Evolutionary conservation across 2,329 filamentous ascomycete species (phyloP), one percentile per base, ranked within the genome.

Genomic region (Diaporthe longicolla): DNA sequence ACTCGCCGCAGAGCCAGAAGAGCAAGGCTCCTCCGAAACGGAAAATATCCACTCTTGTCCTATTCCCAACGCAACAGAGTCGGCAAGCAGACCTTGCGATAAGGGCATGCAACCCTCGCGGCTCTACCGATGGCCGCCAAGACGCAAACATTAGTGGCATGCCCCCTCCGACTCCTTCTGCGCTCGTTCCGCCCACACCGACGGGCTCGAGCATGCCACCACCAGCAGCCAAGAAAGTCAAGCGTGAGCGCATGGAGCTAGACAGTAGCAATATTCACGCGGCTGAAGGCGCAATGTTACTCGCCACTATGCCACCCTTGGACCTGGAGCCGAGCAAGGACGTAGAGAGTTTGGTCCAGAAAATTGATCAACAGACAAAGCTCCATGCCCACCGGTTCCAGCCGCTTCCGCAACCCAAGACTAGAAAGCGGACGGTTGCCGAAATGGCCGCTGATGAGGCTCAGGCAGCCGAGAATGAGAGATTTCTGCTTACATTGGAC

Each of bases 381-480:
- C 87, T 89, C 24, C 87, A 96, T 78, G 88, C 90, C 26, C 94
- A 97, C 81, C 93, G 95, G 9, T 91, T 95, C 72, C 90, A 93
- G 66, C 87, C 91, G 57, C 92, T 95, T 13, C 96, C 97, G 0
- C 90, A 93, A 75, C 95, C 95, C 4, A 98, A 98, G 87, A 93
- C 92, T 10, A 89, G 97, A 73, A 98, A 99, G 87, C 92, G 96
- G 76, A 99, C 97, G 0, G 93, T 97, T 24, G 97, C 97, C 11
- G 96, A 99, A 81, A 91, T 98, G 86, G 97, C 95, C 11, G 96
- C 96, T 10, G 97, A 99, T 80, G 95, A 99, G 84, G 96, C 97
- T 0, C 89, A 95, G 74, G 95, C 95, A 0, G 96, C 95, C 29
- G 94, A 95, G 74, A 92, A 95, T 77, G 95, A 99, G 83, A 91